Conservation (phyloP, 192 early-diverging fungal genomes). For the Rhizoclosmatium sp. region DNA sequence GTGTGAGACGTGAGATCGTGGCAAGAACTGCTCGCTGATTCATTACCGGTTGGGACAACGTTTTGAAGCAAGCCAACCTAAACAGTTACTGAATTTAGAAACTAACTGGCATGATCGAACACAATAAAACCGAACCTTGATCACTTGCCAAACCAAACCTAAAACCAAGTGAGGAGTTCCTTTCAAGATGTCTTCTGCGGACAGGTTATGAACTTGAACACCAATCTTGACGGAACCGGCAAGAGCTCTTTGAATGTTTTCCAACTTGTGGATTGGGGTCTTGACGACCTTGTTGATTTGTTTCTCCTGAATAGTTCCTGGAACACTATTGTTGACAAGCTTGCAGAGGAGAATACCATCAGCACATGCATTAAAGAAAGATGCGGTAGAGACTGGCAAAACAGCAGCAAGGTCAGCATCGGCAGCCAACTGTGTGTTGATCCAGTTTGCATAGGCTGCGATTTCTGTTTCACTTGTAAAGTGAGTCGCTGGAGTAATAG, state of each 20-base stretch:
- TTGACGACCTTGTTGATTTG: slow-evolving; percentile 31
- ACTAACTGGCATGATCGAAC: background rate
- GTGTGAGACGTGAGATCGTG: slow-evolving; percentile 10
- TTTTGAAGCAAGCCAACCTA: slow-evolving; percentile 35
- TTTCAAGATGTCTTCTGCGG: slow-evolving; percentile 42
- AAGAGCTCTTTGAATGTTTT: slow-evolving; percentile 41
- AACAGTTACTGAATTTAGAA: background rate
- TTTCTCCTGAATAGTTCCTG: slow-evolving; percentile 47
- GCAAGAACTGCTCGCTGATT: slow-evolving; percentile 6
- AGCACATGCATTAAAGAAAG: slow-evolving; percentile 46
- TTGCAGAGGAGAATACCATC: slow-evolving; percentile 55
- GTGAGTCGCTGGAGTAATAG: slow-evolving; percentile 33
- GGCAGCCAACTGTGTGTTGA: slow-evolving; percentile 43
- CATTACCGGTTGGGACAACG: slow-evolving; percentile 7
- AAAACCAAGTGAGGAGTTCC: slow-evolving; percentile 41
- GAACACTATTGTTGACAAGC: slow-evolving; percentile 54
- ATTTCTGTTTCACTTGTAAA: slow-evolving; percentile 43
- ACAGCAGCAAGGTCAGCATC: slow-evolving; percentile 38
- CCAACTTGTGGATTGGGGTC: slow-evolving; percentile 32
- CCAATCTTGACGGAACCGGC: slow-evolving; percentile 41
- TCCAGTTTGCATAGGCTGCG: slow-evolving; percentile 51
- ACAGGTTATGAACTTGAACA: slow-evolving; percentile 42
- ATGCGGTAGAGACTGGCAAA: slow-evolving; percentile 37
- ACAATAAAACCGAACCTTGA: slow-evolving; percentile 35
- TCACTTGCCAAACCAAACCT: slow-evolving; percentile 50